These are phyloP conservation scores for Hymenochaete sp. DNA, from an alignment of 1,284 basidiomycete species.

Conservation along the genomic window DNA sequence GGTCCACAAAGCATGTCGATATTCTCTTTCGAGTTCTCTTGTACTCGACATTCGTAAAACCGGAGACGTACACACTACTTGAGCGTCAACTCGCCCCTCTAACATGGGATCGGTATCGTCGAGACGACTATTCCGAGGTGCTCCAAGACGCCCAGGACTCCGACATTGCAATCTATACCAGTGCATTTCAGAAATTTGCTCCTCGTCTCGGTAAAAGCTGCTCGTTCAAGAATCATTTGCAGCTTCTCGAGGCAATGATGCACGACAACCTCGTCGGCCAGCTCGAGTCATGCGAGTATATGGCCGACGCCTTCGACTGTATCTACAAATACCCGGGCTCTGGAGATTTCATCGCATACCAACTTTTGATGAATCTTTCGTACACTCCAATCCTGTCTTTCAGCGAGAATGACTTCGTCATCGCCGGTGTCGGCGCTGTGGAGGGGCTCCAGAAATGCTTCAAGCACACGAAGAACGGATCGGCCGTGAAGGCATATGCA, in stretches of 20 bases:
- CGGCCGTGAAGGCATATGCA: conserved; percentile 25
- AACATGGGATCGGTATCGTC: conserved; percentile 42
- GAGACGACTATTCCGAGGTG: conserved; percentile 38
- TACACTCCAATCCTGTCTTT: conserved; percentile 50
- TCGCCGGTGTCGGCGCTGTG: conserved; percentile 48
- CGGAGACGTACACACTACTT: conserved; percentile 53
- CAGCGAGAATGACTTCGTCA: conserved; percentile 50
- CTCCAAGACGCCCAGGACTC: conserved; percentile 32
- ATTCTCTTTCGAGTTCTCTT: conserved; percentile 52
- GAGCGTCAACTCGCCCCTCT: conserved; percentile 34
- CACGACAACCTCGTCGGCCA: conserved; percentile 33
- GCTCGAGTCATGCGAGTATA: conserved; percentile 34
- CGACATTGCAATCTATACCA: conserved; percentile 44
- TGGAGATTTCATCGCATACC: conserved; percentile 53
- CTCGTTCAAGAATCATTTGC: conserved; percentile 46
- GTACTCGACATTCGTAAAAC: conserved; percentile 51
- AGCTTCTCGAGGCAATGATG: conserved; percentile 49
- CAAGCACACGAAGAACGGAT: conserved; percentile 20
- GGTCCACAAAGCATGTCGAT: conserved; percentile 43
- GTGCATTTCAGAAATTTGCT: conserved; percentile 56
- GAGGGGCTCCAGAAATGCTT: conserved; percentile 40
- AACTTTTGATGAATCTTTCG: conserved; percentile 46
- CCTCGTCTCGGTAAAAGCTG: conserved; percentile 37
- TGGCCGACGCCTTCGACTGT: conserved; percentile 47
- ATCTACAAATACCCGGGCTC: conserved; percentile 49